A percentile compares a stretch with the other conserved stretches of the same genome.
These are phyloP conservation scores for Suillus subluteus DNA, from an alignment of 768 basidiomycete genomes.

Conservation along the genomic window DNA sequence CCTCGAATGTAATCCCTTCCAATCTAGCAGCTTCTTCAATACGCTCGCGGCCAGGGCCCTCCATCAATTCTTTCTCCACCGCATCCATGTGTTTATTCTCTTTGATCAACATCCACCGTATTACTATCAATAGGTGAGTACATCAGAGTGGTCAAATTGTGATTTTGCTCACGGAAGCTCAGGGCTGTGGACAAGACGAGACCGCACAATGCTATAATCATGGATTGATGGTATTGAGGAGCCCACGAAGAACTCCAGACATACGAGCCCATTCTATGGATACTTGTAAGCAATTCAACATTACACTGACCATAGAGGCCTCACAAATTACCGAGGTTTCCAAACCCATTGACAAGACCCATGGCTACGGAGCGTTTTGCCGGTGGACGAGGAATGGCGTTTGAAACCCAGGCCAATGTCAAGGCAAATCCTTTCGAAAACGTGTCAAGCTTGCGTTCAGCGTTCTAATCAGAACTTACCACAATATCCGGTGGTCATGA, in stretches of 20 bases:
- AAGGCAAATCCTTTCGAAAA: conserved; percentile 41
- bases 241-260: conserved; percentile 66
- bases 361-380: conserved; percentile 56
- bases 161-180: conserved; percentile 35
- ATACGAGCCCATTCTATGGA: conserved; percentile 59
- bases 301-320: conserved; percentile 20
- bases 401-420: conserved; percentile 64
- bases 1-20: conserved; percentile 62
- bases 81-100: conserved; percentile 56
- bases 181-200: conserved; percentile 37
- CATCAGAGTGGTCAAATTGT: neutral
- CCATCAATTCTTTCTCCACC: conserved; percentile 47
- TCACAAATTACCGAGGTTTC: conserved; percentile 62
- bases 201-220: conserved; percentile 50
- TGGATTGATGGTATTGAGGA: conserved; percentile 63
- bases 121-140: conserved; percentile 33
- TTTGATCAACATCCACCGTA: conserved; percentile 47
- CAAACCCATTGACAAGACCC: conserved; percentile 64
- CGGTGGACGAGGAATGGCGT: conserved; percentile 61
- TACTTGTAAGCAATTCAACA: neutral
- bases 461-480: conserved; percentile 28
- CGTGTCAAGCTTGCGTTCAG: neutral
- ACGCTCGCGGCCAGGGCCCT: conserved; percentile 49
- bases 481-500: conserved; percentile 61
- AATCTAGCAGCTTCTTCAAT: conserved; percentile 61